Evolutionary conservation across 129 eudicot species (phyloP).

Genomic region (Artemisia tridentata): DNA sequence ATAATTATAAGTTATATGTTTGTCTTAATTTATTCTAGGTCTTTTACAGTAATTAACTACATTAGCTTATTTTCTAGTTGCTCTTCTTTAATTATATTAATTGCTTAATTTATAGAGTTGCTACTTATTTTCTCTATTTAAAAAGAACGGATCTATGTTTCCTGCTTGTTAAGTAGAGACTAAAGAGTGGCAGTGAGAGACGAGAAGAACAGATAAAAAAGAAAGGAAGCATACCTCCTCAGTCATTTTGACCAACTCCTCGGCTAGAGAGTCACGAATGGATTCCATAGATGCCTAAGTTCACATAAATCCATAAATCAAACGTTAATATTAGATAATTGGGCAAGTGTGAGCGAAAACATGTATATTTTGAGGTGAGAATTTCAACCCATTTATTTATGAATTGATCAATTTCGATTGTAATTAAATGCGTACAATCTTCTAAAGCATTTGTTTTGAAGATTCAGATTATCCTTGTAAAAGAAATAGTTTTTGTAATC

Average conservation of each 20-base stretch:
- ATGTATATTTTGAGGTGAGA: neutral
- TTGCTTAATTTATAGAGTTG: too few species aligned
- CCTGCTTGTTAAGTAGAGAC: neutral
- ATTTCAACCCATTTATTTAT: too few species aligned
- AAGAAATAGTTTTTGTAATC: neutral
- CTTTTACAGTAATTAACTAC: too few species aligned
- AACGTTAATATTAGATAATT: slow-evolving; percentile 9
- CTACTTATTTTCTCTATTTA: too few species aligned
- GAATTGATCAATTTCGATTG: too few species aligned
- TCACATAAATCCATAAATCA: slow-evolving; percentile 13
- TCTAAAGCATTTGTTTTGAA: neutral
- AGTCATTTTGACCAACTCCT: slow-evolving; percentile 93
- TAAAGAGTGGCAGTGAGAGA: neutral
- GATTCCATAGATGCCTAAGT: slow-evolving; percentile 90
- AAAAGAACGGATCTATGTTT: neutral
- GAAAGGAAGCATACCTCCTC: slow-evolving; percentile 51
- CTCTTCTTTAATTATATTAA: too few species aligned
- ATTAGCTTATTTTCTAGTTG: too few species aligned
- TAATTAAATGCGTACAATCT: slow-evolving; percentile 1
- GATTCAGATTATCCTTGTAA: neutral
- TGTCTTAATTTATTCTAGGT: too few species aligned
- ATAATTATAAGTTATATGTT: neutral
- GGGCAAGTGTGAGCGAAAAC: neutral
- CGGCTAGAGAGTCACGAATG: slow-evolving; percentile 94
- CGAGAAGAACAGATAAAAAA: neutral